Base-by-base conservation (phyloP, 768 basidiomycete species). In the Boletus barrowsii region DNA sequence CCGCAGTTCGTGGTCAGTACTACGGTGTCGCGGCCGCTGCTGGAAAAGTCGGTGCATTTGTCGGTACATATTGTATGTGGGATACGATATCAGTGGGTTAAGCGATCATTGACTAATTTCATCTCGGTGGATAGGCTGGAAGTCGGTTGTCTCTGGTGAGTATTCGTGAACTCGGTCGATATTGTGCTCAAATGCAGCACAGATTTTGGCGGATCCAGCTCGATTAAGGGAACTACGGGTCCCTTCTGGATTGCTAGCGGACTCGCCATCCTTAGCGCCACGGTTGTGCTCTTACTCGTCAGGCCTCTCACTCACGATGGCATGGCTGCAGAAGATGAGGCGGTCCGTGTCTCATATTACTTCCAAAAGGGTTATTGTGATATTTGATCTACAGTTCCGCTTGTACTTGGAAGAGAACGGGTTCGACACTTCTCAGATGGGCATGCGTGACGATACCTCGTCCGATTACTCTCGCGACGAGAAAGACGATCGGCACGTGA, bases 171-270 rank as follows among this genome's bases (percentile, higher is more conserved):
- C 17, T 42, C 11, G 5, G 15, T 14, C 2, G 1, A 47, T 26
- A 17, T 33, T 42, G 54, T 50, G 42, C 44, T 39, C 17, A 55
- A 22, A 47, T 26, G 1, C 18, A n/a, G 20, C 47, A 46, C n/a
- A 59, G 87, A 79, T 20, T 90, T 90, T 56, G 85, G 84, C 55
- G 86, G 85, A 6, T 10, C 77, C 2, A 59, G 48, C 13, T 71
- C 80, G 24, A 67, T 72, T 36, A 78, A 73, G 56, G 88, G 86
- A 47, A 86, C 88, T 65, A 93, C 92, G 0, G 90, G 91, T 18
- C 90, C 90, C 14, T 93, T 93, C 80, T 92, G 87, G 88, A 68
- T 93, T 57, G 91, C 79, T n/a, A 89, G 88, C 60, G 87, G 85
- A 76, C 79, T 97, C 45, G 92, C 92, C 4, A 59, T 96, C 43